phyloP scores from a whole-genome alignment of 208 protist species.

The Crithidia mellificae region DNA sequence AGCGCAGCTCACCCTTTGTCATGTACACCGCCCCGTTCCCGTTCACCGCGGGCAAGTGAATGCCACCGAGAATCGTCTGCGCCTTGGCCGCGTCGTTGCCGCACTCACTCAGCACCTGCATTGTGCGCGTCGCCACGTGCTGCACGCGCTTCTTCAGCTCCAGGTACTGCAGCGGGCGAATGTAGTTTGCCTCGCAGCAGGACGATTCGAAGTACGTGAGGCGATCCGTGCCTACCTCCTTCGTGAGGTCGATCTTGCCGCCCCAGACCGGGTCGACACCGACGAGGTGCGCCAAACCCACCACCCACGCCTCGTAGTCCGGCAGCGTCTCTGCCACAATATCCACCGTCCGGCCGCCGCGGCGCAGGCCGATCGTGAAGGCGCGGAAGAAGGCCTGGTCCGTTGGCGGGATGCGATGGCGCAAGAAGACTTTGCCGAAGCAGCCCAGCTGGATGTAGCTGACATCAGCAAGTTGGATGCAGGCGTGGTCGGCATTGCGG shows the following conservation, averaged over 20 bases:
- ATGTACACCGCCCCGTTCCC: slow-evolving; percentile 83
- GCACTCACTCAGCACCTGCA: slow-evolving; percentile 60
- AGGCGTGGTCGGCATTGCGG: slow-evolving; percentile 45
- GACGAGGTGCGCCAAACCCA: slow-evolving; percentile 84
- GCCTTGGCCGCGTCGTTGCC: slow-evolving; percentile 76
- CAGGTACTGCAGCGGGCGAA: slow-evolving; percentile 80
- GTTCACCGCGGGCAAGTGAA: slow-evolving; percentile 83
- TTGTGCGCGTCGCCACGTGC: slow-evolving; percentile 40
- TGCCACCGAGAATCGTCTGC: slow-evolving; percentile 62
- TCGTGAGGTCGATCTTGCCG: slow-evolving; percentile 84
- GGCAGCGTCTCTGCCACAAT: slow-evolving; percentile 81
- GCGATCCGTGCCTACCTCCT: slow-evolving; percentile 55
- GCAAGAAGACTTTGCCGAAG: slow-evolving; percentile 90
- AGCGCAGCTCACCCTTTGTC: slow-evolving; percentile 92
- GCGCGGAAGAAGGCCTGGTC: slow-evolving; percentile 84
- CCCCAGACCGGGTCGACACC: slow-evolving; percentile 89
- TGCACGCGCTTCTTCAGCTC: slow-evolving; percentile 76
- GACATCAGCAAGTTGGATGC: slow-evolving; percentile 74
- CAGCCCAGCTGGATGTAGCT: slow-evolving; percentile 88
- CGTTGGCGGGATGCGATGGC: slow-evolving; percentile 57
- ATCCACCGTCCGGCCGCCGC: slow-evolving; percentile 88
- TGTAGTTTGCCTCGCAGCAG: slow-evolving; percentile 88
- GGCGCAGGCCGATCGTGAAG: slow-evolving; percentile 86
- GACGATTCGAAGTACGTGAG: slow-evolving; percentile 84
- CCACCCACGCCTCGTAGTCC: slow-evolving; percentile 94